A percentile compares a stretch with the other conserved stretches of the same genome.
Conservation (phyloP, 2,329 filamentous ascomycete genomes). For the Colletotrichum eremochloae region DNA sequence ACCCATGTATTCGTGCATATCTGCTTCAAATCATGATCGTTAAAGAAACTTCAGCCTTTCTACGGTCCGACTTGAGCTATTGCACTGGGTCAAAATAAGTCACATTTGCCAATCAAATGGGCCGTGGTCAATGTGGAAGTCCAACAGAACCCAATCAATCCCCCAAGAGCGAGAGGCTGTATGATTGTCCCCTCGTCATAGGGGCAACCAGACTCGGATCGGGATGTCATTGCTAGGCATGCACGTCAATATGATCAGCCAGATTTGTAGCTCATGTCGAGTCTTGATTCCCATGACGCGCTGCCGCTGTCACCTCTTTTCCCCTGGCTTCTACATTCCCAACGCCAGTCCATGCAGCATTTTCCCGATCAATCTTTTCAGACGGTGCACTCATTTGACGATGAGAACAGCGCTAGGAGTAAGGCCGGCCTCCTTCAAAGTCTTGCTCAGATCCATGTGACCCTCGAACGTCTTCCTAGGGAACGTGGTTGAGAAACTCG, state of each 20-base stretch:
- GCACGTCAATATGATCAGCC: background rate
- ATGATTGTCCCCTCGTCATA: background rate
- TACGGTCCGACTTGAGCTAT: background rate
- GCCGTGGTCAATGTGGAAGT: background rate
- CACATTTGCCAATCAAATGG: background rate
- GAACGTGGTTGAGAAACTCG: slow-evolving; percentile 87
- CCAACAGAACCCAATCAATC: background rate
- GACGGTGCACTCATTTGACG: slow-evolving; percentile 64
- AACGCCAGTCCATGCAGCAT: slow-evolving; percentile 29
- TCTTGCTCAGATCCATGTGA: slow-evolving; percentile 84
- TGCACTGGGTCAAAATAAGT: background rate
- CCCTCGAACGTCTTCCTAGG: slow-evolving; percentile 84
- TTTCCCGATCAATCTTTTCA: slow-evolving; percentile 12
- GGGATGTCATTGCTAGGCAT: background rate
- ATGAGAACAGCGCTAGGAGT: slow-evolving; percentile 92
- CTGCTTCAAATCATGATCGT: background rate
- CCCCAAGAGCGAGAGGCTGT: background rate
- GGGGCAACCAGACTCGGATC: background rate
- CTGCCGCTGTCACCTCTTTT: background rate
- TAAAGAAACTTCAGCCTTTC: background rate
- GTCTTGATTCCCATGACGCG: background rate
- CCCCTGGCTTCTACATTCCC: slow-evolving; percentile 7
- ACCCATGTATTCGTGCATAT: background rate
- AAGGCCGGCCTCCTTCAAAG: slow-evolving; percentile 90
- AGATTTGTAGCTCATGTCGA: background rate